Conservation (phyloP, 2,329 filamentous ascomycete species). For the Penicillium sp. region DNA sequence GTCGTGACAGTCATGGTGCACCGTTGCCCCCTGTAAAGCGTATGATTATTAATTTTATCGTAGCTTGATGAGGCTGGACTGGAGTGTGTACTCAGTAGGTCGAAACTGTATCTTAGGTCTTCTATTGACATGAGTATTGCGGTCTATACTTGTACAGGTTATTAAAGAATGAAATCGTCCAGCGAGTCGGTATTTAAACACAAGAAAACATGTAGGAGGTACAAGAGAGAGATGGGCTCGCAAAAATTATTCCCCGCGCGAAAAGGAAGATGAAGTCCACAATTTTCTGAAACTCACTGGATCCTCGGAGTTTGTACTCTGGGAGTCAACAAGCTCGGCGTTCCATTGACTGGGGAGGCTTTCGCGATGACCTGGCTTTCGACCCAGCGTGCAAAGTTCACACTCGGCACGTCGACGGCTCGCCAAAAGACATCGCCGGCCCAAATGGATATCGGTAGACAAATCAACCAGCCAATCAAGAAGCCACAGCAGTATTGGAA, state of each 20-base stretch:
- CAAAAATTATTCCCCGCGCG: not conserved
- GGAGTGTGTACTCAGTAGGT: not conserved
- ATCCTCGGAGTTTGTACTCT: conserved; percentile 5
- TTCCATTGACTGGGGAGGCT: conserved; percentile 12
- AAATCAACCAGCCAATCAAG: conserved; percentile 45
- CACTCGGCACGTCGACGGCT: conserved; percentile 56
- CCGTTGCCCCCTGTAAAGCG: not conserved
- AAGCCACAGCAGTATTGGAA: conserved; percentile 46
- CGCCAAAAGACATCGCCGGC: conserved; percentile 64
- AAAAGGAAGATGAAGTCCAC: not conserved
- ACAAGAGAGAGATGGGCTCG: not conserved
- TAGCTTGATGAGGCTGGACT: not conserved
- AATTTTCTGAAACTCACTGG: not conserved
- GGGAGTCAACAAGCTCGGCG: conserved; percentile 3
- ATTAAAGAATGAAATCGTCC: not conserved
- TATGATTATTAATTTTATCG: not conserved
- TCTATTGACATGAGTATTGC: not conserved
- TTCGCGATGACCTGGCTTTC: conserved; percentile 43
- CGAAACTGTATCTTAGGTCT: not conserved
- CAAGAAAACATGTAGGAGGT: not conserved
- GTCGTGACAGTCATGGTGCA: conserved; percentile 2
- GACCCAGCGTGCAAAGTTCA: conserved; percentile 56
- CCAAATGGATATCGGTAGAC: conserved; percentile 54
- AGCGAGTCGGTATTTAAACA: not conserved
- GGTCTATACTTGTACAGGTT: conserved; percentile 1